phyloP scores from a whole-genome alignment of 1,139 yeast species.

The Hanseniaspora sp. region DNA sequence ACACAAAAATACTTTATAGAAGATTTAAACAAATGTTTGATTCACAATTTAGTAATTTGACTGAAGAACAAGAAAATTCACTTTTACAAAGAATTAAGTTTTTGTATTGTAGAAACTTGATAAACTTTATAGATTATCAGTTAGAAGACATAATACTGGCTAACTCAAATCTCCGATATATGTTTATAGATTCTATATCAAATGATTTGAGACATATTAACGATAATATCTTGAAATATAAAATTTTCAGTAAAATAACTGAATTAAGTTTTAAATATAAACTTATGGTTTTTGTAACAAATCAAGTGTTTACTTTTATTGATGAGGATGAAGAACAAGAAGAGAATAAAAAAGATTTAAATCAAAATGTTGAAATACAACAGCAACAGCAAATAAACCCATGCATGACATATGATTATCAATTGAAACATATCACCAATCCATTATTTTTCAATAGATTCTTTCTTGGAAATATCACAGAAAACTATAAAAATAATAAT shows the following conservation, averaged over 20 bases:
- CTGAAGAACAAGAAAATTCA: neutral
- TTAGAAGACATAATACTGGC: neutral
- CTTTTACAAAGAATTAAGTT: conserved; percentile 6
- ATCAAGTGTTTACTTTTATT: conserved; percentile 11
- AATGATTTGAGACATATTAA: conserved; percentile 12
- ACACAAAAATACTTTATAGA: conserved; percentile 9
- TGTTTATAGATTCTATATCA: conserved; percentile 13
- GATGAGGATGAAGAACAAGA: conserved; percentile 1
- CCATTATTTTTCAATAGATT: conserved; percentile 6
- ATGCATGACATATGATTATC: conserved; percentile 7
- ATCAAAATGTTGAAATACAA: neutral
- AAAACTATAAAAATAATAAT: neutral
- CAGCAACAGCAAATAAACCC: neutral
- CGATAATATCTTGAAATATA: conserved; percentile 7
- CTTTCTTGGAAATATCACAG: neutral
- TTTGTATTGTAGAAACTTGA: conserved; percentile 2
- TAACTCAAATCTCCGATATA: neutral
- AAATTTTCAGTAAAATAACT: conserved; percentile 1
- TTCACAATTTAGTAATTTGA: neutral
- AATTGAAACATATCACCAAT: conserved; percentile 7
- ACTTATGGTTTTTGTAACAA: conserved; percentile 5
- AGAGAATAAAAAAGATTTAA: neutral
- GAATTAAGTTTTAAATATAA: conserved; percentile 11
- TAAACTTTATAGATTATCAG: conserved; percentile 8
- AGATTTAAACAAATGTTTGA: conserved; percentile 13